These are phyloP conservation scores for Septoria petroselini DNA, from an alignment of 2,329 filamentous ascomycete species.

Conservation along the genomic window DNA sequence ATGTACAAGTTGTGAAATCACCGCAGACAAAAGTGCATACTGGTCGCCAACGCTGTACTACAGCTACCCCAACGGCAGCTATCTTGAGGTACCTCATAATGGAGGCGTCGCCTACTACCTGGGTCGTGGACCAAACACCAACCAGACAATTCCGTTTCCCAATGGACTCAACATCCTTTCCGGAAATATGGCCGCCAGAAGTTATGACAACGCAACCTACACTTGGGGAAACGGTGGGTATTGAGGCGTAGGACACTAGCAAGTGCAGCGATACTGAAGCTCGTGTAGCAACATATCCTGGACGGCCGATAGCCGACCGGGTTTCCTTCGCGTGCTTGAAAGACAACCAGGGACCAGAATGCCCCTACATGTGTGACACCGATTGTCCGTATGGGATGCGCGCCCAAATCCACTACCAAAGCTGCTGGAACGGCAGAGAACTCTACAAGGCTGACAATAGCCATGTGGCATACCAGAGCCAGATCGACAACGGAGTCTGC, in stretches of 20 bases:
- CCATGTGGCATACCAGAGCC: conserved; percentile 42
- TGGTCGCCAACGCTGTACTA: conserved; percentile 41
- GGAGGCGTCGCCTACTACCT: conserved; percentile 76
- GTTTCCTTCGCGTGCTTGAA: conserved; percentile 44
- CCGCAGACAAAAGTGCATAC: conserved; percentile 40
- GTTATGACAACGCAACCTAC: conserved; percentile 40
- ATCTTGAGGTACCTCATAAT: conserved; percentile 51
- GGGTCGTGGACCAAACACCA: conserved; percentile 45
- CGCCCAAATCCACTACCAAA: conserved; percentile 41
- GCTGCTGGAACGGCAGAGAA: conserved; percentile 40
- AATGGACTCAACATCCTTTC: conserved; percentile 67
- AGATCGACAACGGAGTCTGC: conserved; percentile 44
- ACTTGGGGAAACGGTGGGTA: conserved; percentile 39
- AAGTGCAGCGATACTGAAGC: too few species aligned
- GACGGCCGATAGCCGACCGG: conserved; percentile 50
- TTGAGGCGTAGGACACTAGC: too few species aligned
- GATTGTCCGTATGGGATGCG: conserved; percentile 39
- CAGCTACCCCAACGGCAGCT: conserved; percentile 36
- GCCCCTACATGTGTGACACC: conserved; percentile 35
- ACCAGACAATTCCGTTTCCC: conserved; percentile 65
- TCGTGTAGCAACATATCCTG: conserved; percentile 29
- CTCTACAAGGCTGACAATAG: conserved; percentile 41
- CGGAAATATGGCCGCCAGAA: conserved; percentile 59
- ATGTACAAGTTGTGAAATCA: conserved; percentile 44
- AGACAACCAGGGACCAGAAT: conserved; percentile 30